Conservation (phyloP, 768 basidiomycete species). For the Suillus subaureus region DNA sequence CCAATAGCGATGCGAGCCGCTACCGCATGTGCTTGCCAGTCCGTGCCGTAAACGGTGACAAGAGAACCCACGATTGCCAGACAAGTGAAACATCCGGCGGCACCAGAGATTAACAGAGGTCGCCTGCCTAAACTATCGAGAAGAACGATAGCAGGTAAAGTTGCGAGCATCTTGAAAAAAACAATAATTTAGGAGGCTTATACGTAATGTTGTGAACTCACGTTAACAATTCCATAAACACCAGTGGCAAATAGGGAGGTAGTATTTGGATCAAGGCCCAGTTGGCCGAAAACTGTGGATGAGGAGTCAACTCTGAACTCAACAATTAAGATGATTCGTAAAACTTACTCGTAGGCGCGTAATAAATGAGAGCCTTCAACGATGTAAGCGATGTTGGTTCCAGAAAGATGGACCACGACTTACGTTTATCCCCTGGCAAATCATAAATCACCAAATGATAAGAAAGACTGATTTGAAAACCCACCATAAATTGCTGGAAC, state of each 20-base stretch:
- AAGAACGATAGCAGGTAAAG: conserved; percentile 39
- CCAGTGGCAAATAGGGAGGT: conserved; percentile 45
- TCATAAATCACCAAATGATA: conserved; percentile 3
- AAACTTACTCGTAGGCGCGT: conserved; percentile 14
- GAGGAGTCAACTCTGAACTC: conserved; percentile 10
- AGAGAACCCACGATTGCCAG: conserved; percentile 33
- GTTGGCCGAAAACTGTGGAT: conserved; percentile 39
- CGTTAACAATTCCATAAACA: conserved; percentile 42
- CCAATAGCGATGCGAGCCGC: conserved; percentile 35
- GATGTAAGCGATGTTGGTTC: conserved; percentile 5
- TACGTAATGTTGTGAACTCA: conserved; percentile 6
- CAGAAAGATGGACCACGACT: conserved; percentile 9
- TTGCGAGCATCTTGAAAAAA: conserved; percentile 32
- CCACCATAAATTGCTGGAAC: conserved; percentile 36
- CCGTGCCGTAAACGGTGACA: conserved; percentile 29
- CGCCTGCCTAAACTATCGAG: conserved; percentile 44
- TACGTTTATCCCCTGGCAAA: conserved; percentile 31
- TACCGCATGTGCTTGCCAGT: conserved; percentile 30
- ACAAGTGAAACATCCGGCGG: conserved; percentile 34
- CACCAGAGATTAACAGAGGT: conserved; percentile 41
- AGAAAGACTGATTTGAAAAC: conserved; percentile 6
- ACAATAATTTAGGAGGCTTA: not conserved
- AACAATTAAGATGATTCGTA: no score
- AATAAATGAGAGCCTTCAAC: conserved; percentile 33
- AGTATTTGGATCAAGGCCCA: conserved; percentile 43